Evolutionary conservation across 371 early-diverging fungal genomes (phyloP).

Genomic region (Rhizopus arrhizus): DNA sequence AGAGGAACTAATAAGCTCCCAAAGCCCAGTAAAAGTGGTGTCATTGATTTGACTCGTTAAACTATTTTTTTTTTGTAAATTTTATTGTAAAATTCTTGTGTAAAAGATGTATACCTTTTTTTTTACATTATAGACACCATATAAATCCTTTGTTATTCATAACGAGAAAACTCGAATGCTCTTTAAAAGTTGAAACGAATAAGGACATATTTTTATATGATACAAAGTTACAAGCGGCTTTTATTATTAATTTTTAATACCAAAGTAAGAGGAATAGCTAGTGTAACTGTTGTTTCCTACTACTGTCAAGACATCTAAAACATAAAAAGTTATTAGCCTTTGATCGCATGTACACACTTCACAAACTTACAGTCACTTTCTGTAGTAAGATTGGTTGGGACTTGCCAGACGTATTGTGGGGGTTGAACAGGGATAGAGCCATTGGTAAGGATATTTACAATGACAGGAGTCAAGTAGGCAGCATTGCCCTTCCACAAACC

Average conservation of each 20-base stretch:
- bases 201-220: background rate
- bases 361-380: slow-evolving; percentile 20
- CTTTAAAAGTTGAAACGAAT: background rate
- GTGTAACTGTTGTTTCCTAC: slow-evolving; percentile 8
- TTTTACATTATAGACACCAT: background rate
- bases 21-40: slow-evolving; percentile 28
- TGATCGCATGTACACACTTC: slow-evolving; percentile 5
- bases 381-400: slow-evolving; percentile 16
- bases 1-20: slow-evolving; percentile 12
- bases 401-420: slow-evolving; percentile 19
- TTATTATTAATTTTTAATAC: slow-evolving; percentile 3
- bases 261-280: slow-evolving; percentile 18
- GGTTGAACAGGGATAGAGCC: slow-evolving; percentile 11
- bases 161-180: too few relatives aligned
- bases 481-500: slow-evolving; percentile 21
- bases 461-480: slow-evolving; percentile 4
- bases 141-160: too few relatives aligned
- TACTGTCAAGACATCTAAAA: slow-evolving; percentile 16
- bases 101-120: slow-evolving; percentile 3
- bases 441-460: slow-evolving; percentile 20
- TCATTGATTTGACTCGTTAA: slow-evolving; percentile 19
- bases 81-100: too few relatives aligned
- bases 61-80: too few relatives aligned
- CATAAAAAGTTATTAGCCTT: background rate
- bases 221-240: background rate